Evolutionary conservation across 176 grass and related monocot species (phyloP).

Genomic region (Bonia amplexicaulis): DNA sequence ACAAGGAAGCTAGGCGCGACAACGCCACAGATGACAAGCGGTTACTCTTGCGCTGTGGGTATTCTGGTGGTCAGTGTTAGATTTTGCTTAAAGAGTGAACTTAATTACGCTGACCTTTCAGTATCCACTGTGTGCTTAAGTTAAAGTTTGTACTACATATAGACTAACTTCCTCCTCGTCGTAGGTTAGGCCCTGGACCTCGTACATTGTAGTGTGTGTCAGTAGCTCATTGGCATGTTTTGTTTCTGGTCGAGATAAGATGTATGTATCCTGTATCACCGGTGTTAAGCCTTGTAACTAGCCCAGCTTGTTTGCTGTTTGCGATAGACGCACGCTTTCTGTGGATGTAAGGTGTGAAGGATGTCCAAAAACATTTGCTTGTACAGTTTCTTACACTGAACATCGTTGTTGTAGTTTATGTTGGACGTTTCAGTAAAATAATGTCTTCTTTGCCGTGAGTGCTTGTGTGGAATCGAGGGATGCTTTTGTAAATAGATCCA

Average conservation of each 20-base stretch:
- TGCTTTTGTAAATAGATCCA: neutral
- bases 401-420: neutral
- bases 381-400: constrained; percentile 3
- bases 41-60: neutral
- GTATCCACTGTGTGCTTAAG: neutral
- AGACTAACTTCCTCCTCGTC: constrained; percentile 10
- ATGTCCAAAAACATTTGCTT: neutral
- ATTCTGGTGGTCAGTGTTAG: neutral
- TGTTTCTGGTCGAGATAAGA: constrained; percentile 17
- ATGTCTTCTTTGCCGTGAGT: neutral
- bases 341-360: neutral
- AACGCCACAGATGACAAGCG: neutral
- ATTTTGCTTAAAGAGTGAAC: neutral
- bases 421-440: neutral
- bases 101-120: neutral
- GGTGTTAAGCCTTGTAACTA: constrained; percentile 22
- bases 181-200: constrained; percentile 27
- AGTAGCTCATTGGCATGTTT: neutral
- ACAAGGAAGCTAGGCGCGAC: constrained; percentile 31
- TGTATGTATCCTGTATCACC: neutral
- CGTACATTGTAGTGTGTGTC: constrained; percentile 2
- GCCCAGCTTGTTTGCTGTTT: neutral
- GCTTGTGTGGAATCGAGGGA: neutral
- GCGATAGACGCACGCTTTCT: neutral
- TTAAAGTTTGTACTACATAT: constrained; percentile 12